Conservation (phyloP, 106 monocot genomes). For the Acorus gramineus region DNA sequence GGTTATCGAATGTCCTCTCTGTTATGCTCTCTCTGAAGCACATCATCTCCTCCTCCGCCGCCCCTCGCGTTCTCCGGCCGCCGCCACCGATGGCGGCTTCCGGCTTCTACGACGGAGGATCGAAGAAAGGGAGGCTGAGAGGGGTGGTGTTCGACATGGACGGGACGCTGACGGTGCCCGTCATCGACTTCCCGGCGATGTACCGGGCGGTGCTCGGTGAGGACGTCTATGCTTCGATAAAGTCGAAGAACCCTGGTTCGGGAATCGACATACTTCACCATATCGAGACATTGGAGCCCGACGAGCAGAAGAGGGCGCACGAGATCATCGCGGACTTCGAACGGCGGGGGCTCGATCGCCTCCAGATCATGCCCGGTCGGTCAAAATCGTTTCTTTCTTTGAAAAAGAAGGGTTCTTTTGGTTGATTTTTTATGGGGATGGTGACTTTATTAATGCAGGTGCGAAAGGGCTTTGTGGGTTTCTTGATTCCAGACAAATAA, state of each 20-base stretch:
- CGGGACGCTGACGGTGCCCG: conserved; percentile 90
- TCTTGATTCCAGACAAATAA: conserved; percentile 62
- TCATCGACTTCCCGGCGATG: conserved; percentile 89
- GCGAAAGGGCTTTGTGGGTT: conserved; percentile 70
- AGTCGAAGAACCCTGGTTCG: conserved; percentile 19
- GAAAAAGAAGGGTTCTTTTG: background rate
- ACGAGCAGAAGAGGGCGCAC: conserved; percentile 62
- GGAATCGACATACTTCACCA: conserved; percentile 77
- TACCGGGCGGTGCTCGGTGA: conserved; percentile 73
- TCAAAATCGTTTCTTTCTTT: background rate
- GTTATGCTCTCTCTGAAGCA: no score
- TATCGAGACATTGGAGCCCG: conserved; percentile 59
- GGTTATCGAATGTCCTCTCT: no score
- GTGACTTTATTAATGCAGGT: conserved; percentile 28
- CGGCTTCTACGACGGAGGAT: background rate
- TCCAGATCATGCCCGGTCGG: conserved; percentile 96
- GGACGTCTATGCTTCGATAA: conserved; percentile 26
- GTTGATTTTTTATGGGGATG: background rate
- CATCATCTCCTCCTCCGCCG: no score
- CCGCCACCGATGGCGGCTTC: no score
- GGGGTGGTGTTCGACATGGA: conserved; percentile 99
- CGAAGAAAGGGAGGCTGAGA: conserved; percentile 26
- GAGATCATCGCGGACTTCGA: conserved; percentile 77
- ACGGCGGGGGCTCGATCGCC: conserved; percentile 61
- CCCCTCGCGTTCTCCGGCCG: no score